These are phyloP conservation scores for Phytophthora pinifolia DNA, from an alignment of 352 stramenopile species.

Conservation along the genomic window DNA sequence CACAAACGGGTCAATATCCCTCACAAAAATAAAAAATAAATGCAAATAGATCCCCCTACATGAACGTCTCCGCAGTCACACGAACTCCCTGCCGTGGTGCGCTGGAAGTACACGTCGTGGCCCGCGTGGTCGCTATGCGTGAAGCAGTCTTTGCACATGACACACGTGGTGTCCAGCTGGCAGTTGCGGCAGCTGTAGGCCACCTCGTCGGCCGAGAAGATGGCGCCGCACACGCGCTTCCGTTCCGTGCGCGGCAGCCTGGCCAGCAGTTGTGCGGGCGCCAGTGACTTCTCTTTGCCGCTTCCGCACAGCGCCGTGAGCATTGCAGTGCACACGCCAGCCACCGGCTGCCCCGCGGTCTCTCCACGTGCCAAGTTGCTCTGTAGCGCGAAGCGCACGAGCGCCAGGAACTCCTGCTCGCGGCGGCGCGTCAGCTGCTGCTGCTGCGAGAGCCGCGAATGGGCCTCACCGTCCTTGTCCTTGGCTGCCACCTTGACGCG, in stretches of 20 bases:
- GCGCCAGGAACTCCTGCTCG: conserved; percentile 46
- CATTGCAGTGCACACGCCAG: conserved; percentile 45
- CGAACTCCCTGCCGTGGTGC: conserved; percentile 82
- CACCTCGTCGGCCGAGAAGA: conserved; percentile 86
- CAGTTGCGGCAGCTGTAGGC: conserved; percentile 89
- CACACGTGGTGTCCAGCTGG: conserved; percentile 82
- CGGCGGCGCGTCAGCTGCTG: conserved; percentile 36
- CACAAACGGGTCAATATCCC: neutral
- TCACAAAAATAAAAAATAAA: conserved; percentile 6
- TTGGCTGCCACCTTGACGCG: conserved; percentile 16
- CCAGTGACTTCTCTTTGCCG: conserved; percentile 50
- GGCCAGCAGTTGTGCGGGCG: conserved; percentile 56
- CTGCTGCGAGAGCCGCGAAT: conserved; percentile 30
- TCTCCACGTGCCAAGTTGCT: conserved; percentile 35
- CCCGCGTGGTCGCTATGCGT: conserved; percentile 75
- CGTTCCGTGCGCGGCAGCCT: conserved; percentile 61
- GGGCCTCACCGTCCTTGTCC: conserved; percentile 27
- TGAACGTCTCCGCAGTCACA: conserved; percentile 86
- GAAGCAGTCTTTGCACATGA: conserved; percentile 89
- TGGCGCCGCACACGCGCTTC: conserved; percentile 79
- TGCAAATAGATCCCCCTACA: conserved; percentile 32
- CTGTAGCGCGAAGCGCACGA: conserved; percentile 54
- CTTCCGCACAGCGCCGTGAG: conserved; percentile 51
- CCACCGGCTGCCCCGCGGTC: conserved; percentile 14
- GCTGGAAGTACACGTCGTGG: conserved; percentile 88